Percentiles rank a stretch among this genome's conserved stretches.
These are phyloP conservation scores for Colletotrichum sp. DNA, from an alignment of 2,329 filamentous ascomycete genomes.

Conservation along the genomic window DNA sequence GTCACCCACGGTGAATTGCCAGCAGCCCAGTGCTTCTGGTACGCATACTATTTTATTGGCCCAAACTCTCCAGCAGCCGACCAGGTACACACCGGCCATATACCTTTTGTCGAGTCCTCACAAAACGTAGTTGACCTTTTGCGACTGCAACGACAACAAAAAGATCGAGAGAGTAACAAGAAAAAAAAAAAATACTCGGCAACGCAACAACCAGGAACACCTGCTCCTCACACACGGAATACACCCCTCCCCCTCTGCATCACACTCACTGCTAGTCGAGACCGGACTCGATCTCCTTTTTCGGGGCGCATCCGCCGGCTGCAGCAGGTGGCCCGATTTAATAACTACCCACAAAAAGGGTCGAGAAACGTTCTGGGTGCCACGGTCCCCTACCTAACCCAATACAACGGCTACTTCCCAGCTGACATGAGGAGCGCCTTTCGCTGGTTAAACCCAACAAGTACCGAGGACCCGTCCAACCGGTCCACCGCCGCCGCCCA, in stretches of 20 bases:
- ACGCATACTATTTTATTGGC: not conserved
- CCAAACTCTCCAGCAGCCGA: not conserved
- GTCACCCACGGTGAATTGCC: not conserved
- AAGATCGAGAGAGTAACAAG: not conserved
- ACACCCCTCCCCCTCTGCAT: not conserved
- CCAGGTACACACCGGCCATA: not conserved
- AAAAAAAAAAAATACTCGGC: not conserved
- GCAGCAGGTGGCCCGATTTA: conserved; percentile 21
- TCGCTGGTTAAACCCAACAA: conserved; percentile 24
- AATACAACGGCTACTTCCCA: conserved; percentile 21
- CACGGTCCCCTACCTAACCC: conserved; percentile 20
- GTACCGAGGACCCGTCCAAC: conserved; percentile 26
- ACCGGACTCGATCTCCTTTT: conserved; percentile 23
- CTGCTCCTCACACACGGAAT: not conserved
- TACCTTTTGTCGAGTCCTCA: not conserved
- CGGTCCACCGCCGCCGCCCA: conserved; percentile 25
- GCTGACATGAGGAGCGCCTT: conserved; percentile 25
- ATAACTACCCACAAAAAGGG: conserved; percentile 23
- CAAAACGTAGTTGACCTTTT: not conserved
- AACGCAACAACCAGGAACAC: not conserved
- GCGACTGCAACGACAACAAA: not conserved
- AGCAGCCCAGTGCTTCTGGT: not conserved
- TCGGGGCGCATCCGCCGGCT: conserved; percentile 18
- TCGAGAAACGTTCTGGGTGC: conserved; percentile 23
- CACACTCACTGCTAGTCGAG: conserved; percentile 8